Percentiles rank a stretch among this genome's conserved stretches.
Evolutionary conservation across 1,139 yeast genomes (phyloP).

Genomic region (Hansenula sp.): DNA sequence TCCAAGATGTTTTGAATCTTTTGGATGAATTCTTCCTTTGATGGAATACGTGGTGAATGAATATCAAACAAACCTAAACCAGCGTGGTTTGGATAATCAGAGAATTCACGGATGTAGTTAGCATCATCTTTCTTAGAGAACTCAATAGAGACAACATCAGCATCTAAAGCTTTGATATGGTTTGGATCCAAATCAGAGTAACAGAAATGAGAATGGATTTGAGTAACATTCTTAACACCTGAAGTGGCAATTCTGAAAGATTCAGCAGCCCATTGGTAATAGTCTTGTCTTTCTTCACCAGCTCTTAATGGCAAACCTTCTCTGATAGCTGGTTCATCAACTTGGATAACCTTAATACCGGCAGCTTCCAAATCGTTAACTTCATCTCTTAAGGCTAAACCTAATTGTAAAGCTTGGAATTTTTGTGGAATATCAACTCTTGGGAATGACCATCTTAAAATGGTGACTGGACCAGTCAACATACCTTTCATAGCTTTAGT

Average conservation of each 20-base stretch:
- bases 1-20: conserved; percentile 93
- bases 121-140: conserved; percentile 99
- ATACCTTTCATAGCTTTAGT: conserved; percentile 98
- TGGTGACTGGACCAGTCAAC: conserved; percentile 99
- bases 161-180: conserved; percentile 99
- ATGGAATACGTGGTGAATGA: conserved; percentile 99
- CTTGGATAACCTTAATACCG: conserved; percentile 97
- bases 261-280: conserved; percentile 98
- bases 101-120: conserved; percentile 94
- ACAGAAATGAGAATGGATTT: conserved; percentile 99
- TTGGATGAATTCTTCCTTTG: conserved; percentile 90
- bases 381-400: conserved; percentile 97
- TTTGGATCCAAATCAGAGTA: conserved; percentile 99
- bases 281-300: conserved; percentile 94
- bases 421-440: conserved; percentile 96
- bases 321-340: conserved; percentile 99
- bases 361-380: conserved; percentile 97
- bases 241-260: conserved; percentile 99
- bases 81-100: conserved; percentile 98
- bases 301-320: conserved; percentile 99
- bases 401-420: conserved; percentile 95
- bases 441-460: conserved; percentile 99
- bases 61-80: conserved; percentile 99
- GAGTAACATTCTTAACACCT: conserved; percentile 92
- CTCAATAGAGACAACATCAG: conserved; percentile 98